Conservation (phyloP, 2,329 filamentous ascomycete genomes). For the Sordariomycetes sp. region DNA sequence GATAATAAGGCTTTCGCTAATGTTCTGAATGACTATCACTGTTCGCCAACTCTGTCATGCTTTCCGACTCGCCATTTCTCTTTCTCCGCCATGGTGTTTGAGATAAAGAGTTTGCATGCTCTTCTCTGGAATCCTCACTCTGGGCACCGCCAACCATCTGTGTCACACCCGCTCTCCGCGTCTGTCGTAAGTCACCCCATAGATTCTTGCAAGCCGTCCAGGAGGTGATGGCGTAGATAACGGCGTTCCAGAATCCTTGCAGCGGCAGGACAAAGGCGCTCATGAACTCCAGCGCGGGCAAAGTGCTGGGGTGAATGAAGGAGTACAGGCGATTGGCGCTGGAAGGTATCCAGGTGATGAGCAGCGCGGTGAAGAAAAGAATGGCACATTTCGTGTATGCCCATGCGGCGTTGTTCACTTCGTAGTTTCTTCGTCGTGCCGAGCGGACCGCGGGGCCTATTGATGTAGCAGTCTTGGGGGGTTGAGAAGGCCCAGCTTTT, state of each 20-base stretch:
- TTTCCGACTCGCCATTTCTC: constrained; percentile 3
- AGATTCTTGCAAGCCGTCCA: constrained; percentile 43
- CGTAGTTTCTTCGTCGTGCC: not conserved
- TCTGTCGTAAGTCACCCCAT: not conserved
- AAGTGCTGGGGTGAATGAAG: constrained; percentile 45
- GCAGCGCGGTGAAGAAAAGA: constrained; percentile 61
- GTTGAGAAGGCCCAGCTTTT: not conserved
- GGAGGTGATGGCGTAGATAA: constrained; percentile 67
- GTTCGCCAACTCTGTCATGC: constrained; percentile 14
- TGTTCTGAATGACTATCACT: constrained; percentile 6
- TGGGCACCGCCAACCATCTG: not conserved
- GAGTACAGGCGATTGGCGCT: constrained; percentile 70
- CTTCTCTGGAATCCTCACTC: not conserved
- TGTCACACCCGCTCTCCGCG: constrained; percentile 1
- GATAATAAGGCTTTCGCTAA: not conserved
- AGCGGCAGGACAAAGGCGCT: constrained; percentile 69
- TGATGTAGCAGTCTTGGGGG: not conserved
- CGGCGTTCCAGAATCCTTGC: constrained; percentile 77
- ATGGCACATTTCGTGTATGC: constrained; percentile 62
- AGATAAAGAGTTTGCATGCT: not conserved
- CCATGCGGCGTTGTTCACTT: constrained; percentile 46
- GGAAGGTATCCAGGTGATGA: constrained; percentile 70
- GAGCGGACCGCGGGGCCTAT: not conserved
- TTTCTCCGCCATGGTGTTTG: not conserved
- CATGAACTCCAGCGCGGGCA: constrained; percentile 55